These are phyloP conservation scores for Guadua angustifolia DNA, from an alignment of 176 grass and related monocot genomes.

Conservation along the genomic window DNA sequence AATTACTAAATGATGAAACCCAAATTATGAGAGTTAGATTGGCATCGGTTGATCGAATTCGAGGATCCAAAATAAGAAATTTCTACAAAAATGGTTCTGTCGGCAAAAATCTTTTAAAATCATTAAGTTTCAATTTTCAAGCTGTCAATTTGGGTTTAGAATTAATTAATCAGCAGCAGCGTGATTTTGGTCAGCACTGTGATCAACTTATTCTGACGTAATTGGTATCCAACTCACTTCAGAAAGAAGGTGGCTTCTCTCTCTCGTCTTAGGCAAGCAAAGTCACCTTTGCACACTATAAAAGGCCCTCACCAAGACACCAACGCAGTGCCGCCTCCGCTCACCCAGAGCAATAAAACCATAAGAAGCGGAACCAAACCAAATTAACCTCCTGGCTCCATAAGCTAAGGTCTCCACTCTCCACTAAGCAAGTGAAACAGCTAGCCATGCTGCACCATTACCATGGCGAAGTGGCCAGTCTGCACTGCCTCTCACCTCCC, in stretches of 20 bases:
- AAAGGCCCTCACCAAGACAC: constrained; percentile 65
- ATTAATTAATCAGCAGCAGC: too few relatives aligned
- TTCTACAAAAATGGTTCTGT: too few relatives aligned
- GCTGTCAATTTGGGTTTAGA: too few relatives aligned
- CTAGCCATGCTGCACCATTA: constrained; percentile 57
- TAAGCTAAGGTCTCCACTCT: constrained; percentile 16
- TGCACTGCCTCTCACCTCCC: constrained; percentile 61
- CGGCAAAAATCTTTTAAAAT: too few relatives aligned
- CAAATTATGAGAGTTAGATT: too few relatives aligned
- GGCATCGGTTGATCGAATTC: too few relatives aligned
- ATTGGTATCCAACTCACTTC: too few relatives aligned
- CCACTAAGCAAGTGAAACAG: constrained; percentile 24
- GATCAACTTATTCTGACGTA: too few relatives aligned
- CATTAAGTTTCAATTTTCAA: too few relatives aligned
- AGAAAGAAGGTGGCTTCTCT: constrained; percentile 45
- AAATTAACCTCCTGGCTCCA: constrained; percentile 15
- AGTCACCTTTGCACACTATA: constrained; percentile 54
- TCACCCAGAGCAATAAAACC: constrained; percentile 50
- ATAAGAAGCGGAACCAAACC: constrained; percentile 25
- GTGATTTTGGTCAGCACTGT: too few relatives aligned
- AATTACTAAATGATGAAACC: too few relatives aligned
- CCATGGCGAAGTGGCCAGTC: constrained; percentile 70
- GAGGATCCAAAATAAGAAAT: too few relatives aligned
- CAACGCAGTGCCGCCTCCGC: constrained; percentile 54
- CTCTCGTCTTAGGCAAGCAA: constrained; percentile 38